These are phyloP conservation scores for Blastosporella zonata DNA, from an alignment of 1,284 basidiomycete genomes.

Conservation along the genomic window DNA sequence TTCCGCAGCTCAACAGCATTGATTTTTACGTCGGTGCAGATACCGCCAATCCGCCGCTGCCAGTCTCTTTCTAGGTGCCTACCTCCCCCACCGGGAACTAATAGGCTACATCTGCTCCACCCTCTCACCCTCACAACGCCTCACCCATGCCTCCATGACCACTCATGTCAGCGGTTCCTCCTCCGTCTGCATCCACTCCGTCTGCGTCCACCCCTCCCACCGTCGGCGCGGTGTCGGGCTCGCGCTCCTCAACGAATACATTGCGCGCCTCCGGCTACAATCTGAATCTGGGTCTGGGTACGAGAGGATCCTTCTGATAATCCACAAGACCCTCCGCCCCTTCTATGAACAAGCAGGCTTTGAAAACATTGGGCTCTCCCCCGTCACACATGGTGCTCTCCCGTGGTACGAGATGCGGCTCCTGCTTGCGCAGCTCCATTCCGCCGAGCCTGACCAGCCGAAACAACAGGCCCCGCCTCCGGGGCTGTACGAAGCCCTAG, in stretches of 20 bases:
- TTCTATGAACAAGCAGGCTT: conserved; percentile 67
- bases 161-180: conserved; percentile 49
- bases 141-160: conserved; percentile 65
- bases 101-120: conserved; percentile 68
- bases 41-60: conserved; percentile 57
- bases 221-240: conserved; percentile 51
- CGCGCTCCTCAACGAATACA: conserved; percentile 56
- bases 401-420: conserved; percentile 69
- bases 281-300: conserved; percentile 29
- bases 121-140: conserved; percentile 45
- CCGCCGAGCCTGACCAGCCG: too few relatives aligned
- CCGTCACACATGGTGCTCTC: conserved; percentile 56
- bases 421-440: conserved; percentile 27
- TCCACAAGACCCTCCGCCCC: conserved; percentile 53
- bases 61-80: conserved; percentile 68
- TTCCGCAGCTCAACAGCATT: conserved; percentile 5
- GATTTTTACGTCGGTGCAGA: conserved; percentile 23
- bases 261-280: conserved; percentile 46
- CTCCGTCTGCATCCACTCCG: conserved; percentile 67
- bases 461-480: conserved; percentile 36
- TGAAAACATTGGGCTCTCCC: conserved; percentile 52
- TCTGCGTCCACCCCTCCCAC: conserved; percentile 48
- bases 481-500: conserved; percentile 52
- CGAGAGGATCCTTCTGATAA: conserved; percentile 53
- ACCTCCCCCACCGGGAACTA: conserved; percentile 41